phyloP scores from a whole-genome alignment of 2,329 filamentous ascomycete species.

The Scytalidium lignicola region DNA sequence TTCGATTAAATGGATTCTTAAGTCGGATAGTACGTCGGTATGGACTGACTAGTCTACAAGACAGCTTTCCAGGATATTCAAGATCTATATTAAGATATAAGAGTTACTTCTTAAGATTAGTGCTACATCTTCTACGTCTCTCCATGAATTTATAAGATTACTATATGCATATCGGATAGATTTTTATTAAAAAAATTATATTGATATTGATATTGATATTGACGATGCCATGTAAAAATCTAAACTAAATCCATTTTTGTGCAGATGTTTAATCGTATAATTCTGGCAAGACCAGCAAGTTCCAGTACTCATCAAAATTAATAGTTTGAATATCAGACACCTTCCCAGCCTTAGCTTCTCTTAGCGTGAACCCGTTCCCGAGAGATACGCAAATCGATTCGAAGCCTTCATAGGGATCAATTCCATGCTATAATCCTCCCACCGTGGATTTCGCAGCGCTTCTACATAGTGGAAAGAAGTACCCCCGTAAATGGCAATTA shows the following conservation, averaged over 20 bases:
- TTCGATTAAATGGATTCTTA: neutral
- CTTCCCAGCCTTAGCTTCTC: slow-evolving; percentile 27
- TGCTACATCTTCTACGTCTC: too few relatives aligned
- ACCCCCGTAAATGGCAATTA: slow-evolving; percentile 24
- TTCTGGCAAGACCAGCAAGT: neutral
- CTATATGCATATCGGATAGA: too few relatives aligned
- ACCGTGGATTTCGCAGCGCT: slow-evolving; percentile 40
- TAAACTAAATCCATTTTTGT: too few relatives aligned
- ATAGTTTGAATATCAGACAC: slow-evolving; percentile 1
- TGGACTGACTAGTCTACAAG: too few relatives aligned
- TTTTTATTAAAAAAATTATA: neutral
- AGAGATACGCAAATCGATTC: slow-evolving; percentile 46
- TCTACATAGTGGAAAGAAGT: slow-evolving; percentile 50
- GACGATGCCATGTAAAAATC: too few relatives aligned
- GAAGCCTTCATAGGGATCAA: slow-evolving; percentile 41
- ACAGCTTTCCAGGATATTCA: too few relatives aligned
- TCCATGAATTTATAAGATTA: neutral
- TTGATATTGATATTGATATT: too few relatives aligned
- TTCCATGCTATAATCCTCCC: slow-evolving; percentile 41
- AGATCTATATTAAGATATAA: too few relatives aligned
- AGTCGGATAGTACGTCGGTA: neutral
- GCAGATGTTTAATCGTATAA: neutral
- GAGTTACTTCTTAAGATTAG: too few relatives aligned
- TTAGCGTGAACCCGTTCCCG: slow-evolving; percentile 47
- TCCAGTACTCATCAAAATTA: slow-evolving; percentile 1